Conservation (phyloP, 768 basidiomycete genomes). For the Boletus reticuloceps region DNA sequence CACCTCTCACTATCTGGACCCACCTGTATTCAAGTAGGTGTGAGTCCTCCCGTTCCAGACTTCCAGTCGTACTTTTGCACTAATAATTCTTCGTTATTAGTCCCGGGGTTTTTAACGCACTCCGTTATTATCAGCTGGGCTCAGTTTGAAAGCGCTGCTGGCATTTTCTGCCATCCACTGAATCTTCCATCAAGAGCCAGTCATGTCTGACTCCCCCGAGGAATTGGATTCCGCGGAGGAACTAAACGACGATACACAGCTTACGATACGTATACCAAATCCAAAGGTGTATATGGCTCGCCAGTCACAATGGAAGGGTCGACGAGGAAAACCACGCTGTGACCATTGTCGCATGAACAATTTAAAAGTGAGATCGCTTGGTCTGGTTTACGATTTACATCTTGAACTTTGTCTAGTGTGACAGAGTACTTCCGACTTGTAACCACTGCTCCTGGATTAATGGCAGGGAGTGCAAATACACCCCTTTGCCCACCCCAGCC, state of each 20-base stretch:
- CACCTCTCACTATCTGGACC: background rate
- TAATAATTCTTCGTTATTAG: slow-evolving; percentile 9
- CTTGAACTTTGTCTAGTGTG: slow-evolving; percentile 47
- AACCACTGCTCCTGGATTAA: slow-evolving; percentile 69
- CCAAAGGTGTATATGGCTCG: slow-evolving; percentile 65
- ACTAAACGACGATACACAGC: slow-evolving; percentile 46
- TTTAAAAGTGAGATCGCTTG: slow-evolving; percentile 52
- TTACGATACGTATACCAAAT: slow-evolving; percentile 67
- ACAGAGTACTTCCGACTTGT: slow-evolving; percentile 66
- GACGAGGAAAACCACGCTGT: slow-evolving; percentile 71
- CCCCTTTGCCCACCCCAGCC: slow-evolving; percentile 70
- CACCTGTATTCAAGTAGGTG: slow-evolving; percentile 15
- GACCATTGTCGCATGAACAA: slow-evolving; percentile 72
- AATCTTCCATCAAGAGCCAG: slow-evolving; percentile 8
- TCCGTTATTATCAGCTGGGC: slow-evolving; percentile 4
- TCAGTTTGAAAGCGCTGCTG: slow-evolving; percentile 1
- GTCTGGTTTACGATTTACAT: slow-evolving; percentile 1
- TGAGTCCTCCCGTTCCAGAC: background rate
- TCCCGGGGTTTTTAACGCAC: background rate
- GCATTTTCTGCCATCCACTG: slow-evolving; percentile 18
- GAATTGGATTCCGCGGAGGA: slow-evolving; percentile 40
- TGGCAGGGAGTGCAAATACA: slow-evolving; percentile 67
- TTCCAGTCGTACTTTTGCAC: slow-evolving; percentile 3
- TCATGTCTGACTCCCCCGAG: slow-evolving; percentile 37
- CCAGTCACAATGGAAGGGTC: slow-evolving; percentile 72